Evolutionary conservation across 169 alveolate genomes (phyloP).

Genomic region (Plasmodium cynomolgi): DNA sequence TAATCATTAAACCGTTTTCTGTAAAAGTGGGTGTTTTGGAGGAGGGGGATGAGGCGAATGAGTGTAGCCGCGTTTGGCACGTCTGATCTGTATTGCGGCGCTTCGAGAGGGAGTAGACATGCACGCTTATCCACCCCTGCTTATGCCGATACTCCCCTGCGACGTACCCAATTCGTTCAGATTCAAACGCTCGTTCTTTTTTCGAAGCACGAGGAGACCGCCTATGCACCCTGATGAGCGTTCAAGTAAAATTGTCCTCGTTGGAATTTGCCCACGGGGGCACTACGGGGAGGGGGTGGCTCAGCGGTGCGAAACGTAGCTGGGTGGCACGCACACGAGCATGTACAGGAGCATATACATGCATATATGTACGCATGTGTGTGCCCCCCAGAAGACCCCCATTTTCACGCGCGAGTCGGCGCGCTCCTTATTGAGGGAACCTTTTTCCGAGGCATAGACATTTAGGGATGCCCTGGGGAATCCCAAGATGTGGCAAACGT

Average conservation of each 20-base stretch:
- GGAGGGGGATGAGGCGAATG: neutral
- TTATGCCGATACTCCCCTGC: neutral
- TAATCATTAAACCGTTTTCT: slow-evolving; percentile 60
- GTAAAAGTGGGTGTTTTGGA: neutral
- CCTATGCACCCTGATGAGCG: slow-evolving; percentile 54
- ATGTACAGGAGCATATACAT: neutral
- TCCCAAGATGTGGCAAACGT: slow-evolving; percentile 47
- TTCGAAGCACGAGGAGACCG: slow-evolving; percentile 38
- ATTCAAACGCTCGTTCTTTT: slow-evolving; percentile 6
- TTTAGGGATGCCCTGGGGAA: slow-evolving; percentile 46
- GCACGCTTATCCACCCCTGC: neutral
- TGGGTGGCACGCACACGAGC: neutral
- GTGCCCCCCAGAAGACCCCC: neutral
- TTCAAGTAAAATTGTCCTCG: neutral
- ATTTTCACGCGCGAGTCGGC: neutral
- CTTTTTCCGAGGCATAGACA: slow-evolving; percentile 64
- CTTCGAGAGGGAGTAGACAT: neutral
- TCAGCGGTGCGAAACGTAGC: neutral
- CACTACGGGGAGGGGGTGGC: neutral
- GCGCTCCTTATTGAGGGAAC: neutral
- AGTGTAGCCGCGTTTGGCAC: neutral
- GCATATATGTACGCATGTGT: neutral
- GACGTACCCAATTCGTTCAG: slow-evolving; percentile 22
- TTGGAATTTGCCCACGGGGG: neutral
- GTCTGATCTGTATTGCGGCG: neutral